phyloP scores from a whole-genome alignment of 2,329 filamentous ascomycete genomes.

The Talaromyces islandicus region DNA sequence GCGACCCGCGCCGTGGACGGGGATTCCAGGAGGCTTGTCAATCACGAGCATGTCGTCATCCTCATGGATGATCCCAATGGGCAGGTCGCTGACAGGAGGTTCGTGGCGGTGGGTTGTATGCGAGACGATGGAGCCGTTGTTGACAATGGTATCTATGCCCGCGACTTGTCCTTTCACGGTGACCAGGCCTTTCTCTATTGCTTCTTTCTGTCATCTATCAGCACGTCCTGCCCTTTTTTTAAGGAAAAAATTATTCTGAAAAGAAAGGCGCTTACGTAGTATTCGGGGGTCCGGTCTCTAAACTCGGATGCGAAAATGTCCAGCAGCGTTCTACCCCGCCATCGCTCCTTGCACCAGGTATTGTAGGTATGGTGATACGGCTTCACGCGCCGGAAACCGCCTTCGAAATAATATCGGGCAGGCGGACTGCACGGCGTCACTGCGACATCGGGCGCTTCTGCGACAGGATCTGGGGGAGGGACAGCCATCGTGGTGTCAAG shows the following conservation, averaged over 20 bases:
- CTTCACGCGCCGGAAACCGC: slow-evolving; percentile 52
- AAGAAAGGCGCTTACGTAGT: slow-evolving; percentile 60
- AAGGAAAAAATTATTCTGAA: background rate
- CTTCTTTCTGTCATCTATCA: slow-evolving; percentile 48
- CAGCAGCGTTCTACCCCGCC: slow-evolving; percentile 73
- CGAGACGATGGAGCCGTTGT: slow-evolving; percentile 85
- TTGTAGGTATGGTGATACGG: slow-evolving; percentile 44
- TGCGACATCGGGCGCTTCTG: slow-evolving; percentile 22
- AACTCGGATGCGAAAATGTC: slow-evolving; percentile 92
- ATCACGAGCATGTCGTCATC: slow-evolving; percentile 92
- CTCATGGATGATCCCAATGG: slow-evolving; percentile 80
- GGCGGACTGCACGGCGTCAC: slow-evolving; percentile 39
- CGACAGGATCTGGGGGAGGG: slow-evolving; percentile 20
- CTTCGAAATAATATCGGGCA: slow-evolving; percentile 74
- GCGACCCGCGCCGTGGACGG: slow-evolving; percentile 88
- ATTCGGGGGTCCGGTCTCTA: slow-evolving; percentile 75
- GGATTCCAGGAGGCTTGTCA: slow-evolving; percentile 91
- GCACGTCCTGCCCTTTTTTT: background rate
- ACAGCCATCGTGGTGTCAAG: slow-evolving; percentile 21
- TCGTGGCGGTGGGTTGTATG: slow-evolving; percentile 95
- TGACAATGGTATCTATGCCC: slow-evolving; percentile 62
- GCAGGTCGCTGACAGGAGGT: slow-evolving; percentile 77
- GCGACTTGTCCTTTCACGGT: slow-evolving; percentile 72
- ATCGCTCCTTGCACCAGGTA: slow-evolving; percentile 39
- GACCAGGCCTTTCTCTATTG: slow-evolving; percentile 75